Percentiles rank a stretch among this genome's conserved stretches.
Conservation (phyloP, 495 filamentous ascomycete species). For the Copromyces sp. region DNA sequence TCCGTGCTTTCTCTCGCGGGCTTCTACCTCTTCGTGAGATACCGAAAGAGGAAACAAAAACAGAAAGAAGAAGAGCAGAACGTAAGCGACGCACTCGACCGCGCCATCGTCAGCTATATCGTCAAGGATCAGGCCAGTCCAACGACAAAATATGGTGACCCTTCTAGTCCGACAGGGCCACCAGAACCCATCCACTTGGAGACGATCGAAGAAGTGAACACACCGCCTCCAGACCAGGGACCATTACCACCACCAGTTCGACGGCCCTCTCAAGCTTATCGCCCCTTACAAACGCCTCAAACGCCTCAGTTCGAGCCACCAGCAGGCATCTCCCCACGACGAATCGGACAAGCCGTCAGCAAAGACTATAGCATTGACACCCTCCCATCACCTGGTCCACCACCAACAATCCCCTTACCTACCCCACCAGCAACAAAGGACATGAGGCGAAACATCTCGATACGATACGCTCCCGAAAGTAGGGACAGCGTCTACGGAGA, state of each 20-base stretch:
- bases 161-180: neutral
- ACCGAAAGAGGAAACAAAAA: conserved; percentile 10
- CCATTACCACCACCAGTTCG: neutral
- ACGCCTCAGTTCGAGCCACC: neutral
- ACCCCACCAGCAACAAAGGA: neutral
- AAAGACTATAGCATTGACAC: neutral
- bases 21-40: conserved; percentile 11
- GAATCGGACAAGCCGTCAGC: neutral
- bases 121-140: conserved; percentile 16
- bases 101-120: conserved; percentile 22
- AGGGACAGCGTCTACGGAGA: conserved; percentile 1
- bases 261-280: neutral
- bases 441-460: neutral
- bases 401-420: neutral
- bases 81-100: conserved; percentile 16
- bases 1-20: conserved; percentile 14
- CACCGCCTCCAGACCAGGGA: neutral
- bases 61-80: conserved; percentile 13
- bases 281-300: neutral
- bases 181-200: neutral
- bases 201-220: neutral
- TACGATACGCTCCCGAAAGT: neutral
- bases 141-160: neutral
- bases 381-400: neutral
- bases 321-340: neutral